phyloP scores from a whole-genome alignment of 2,329 filamentous ascomycete species.

The Penicillium sp. region DNA sequence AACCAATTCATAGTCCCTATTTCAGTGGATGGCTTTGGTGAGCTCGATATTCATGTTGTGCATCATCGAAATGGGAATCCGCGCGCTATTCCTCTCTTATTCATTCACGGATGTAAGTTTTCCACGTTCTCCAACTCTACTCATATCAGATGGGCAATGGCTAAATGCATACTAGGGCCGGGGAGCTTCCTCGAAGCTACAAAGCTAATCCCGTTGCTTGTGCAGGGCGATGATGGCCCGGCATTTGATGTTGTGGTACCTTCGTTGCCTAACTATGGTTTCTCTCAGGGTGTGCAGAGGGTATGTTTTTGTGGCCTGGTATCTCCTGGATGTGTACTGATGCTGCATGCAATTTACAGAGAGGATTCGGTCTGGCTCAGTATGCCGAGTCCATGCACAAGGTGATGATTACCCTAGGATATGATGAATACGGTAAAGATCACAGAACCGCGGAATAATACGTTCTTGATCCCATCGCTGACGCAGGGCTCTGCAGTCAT shows the following conservation, averaged over 20 bases:
- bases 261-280: slow-evolving; percentile 57
- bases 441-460: background rate
- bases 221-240: slow-evolving; percentile 36
- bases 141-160: slow-evolving; percentile 5
- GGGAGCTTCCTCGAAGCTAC: slow-evolving; percentile 63
- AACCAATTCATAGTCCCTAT: slow-evolving; percentile 59
- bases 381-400: slow-evolving; percentile 65
- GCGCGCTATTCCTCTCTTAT: slow-evolving; percentile 62
- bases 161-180: slow-evolving; percentile 44
- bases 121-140: background rate
- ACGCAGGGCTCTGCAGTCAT: slow-evolving; percentile 27
- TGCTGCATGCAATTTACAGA: slow-evolving; percentile 31
- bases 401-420: slow-evolving; percentile 67
- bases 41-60: slow-evolving; percentile 63
- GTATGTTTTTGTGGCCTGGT: slow-evolving; percentile 8
- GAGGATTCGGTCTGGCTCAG: slow-evolving; percentile 58
- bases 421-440: slow-evolving; percentile 54
- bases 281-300: slow-evolving; percentile 47
- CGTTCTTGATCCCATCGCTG: background rate
- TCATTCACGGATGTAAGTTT: slow-evolving; percentile 60
- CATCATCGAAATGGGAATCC: slow-evolving; percentile 54
- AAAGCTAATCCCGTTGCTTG: slow-evolving; percentile 47
- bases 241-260: slow-evolving; percentile 55
- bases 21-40: slow-evolving; percentile 57
- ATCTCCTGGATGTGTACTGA: background rate